Evolutionary conservation across 106 monocot genomes (phyloP).

Genomic region (Allium fistulosum): DNA sequence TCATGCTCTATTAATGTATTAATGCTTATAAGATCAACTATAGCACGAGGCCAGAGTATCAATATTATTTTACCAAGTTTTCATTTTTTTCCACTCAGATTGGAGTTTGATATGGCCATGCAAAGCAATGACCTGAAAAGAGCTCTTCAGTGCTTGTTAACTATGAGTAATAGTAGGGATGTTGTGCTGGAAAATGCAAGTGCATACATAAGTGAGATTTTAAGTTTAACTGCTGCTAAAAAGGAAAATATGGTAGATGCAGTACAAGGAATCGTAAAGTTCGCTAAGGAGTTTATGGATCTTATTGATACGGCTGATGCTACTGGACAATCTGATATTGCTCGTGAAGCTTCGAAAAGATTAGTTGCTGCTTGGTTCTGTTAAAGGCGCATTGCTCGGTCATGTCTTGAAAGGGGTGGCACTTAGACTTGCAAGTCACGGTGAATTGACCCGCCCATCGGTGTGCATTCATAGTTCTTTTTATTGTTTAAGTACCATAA

Average conservation of each 20-base stretch:
- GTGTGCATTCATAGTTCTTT: conserved; percentile 42
- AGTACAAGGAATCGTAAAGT: conserved; percentile 90
- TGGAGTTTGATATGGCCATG: too few species aligned
- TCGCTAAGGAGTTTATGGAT: conserved; percentile 89
- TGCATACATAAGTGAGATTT: too few species aligned
- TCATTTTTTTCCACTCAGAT: too few species aligned
- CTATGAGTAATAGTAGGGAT: too few species aligned
- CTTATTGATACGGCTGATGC: conserved; percentile 99
- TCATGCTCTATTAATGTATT: too few species aligned
- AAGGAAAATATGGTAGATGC: conserved; percentile 93
- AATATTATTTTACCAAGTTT: neutral
- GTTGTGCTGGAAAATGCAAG: too few species aligned
- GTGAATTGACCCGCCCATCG: conserved; percentile 85
- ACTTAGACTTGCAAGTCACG: conserved; percentile 91
- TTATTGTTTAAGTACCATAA: too few species aligned
- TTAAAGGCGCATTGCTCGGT: conserved; percentile 88
- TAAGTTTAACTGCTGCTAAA: too few species aligned
- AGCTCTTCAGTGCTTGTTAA: too few species aligned
- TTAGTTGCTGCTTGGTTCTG: conserved; percentile 89
- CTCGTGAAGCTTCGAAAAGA: conserved; percentile 91
- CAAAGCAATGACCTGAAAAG: too few species aligned
- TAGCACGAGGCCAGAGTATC: too few species aligned
- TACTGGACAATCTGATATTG: conserved; percentile 89
- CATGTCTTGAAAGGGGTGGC: conserved; percentile 84
- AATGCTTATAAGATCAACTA: too few species aligned